Evolutionary conservation across 1,139 yeast species (phyloP).

Genomic region (Meyerozyma athensensis): DNA sequence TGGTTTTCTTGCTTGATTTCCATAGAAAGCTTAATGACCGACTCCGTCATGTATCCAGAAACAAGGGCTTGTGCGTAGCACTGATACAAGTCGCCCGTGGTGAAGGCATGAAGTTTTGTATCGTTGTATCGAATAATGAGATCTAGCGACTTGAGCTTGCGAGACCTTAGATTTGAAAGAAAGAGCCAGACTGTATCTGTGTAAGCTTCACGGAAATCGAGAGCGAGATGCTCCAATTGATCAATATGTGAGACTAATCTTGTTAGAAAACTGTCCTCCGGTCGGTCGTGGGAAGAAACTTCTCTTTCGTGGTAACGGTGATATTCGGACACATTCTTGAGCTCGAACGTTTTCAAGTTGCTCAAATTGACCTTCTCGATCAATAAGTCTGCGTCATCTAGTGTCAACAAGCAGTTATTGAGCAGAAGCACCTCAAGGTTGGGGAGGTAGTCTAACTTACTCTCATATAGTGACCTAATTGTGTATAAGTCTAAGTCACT

Average conservation of each 20-base stretch:
- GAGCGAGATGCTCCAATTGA: constrained; percentile 24
- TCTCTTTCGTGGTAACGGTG: constrained; percentile 8
- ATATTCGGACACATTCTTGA: constrained; percentile 28
- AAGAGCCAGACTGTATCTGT: constrained; percentile 41
- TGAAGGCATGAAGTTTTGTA: constrained; percentile 22
- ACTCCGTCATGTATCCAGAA: constrained; percentile 14
- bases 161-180: constrained; percentile 17
- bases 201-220: constrained; percentile 43
- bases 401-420: constrained; percentile 22
- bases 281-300: constrained; percentile 2
- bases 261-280: constrained; percentile 27
- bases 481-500: constrained; percentile 12
- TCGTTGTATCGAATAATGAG: constrained; percentile 39
- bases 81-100: constrained; percentile 18
- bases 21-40: constrained; percentile 35
- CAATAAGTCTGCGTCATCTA: constrained; percentile 21
- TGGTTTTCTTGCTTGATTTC: constrained; percentile 35
- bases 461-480: constrained; percentile 9
- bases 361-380: constrained; percentile 18
- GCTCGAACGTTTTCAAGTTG: constrained; percentile 18
- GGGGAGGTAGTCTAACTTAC: constrained; percentile 13
- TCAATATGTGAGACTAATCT: constrained; percentile 21
- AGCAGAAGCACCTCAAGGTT: constrained; percentile 22
- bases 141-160: constrained; percentile 34
- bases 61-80: constrained; percentile 28